These are phyloP conservation scores for Botrytis medusae DNA, from an alignment of 2,329 filamentous ascomycete genomes.

Conservation along the genomic window DNA sequence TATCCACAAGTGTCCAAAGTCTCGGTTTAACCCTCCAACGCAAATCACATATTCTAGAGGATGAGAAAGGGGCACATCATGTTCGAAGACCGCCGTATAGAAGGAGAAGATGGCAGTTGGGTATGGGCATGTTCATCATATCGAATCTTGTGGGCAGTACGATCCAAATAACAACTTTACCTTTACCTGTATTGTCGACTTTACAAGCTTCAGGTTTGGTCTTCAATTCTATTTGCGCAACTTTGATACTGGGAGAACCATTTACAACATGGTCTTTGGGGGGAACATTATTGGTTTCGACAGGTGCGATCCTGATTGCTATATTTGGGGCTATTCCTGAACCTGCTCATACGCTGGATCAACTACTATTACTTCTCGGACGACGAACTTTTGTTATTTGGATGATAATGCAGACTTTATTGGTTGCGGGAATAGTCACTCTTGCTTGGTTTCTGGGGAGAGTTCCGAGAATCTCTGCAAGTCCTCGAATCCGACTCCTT, in stretches of 20 bases:
- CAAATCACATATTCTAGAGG: constrained; percentile 97
- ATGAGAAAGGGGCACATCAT: constrained; percentile 80
- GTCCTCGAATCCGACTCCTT: constrained; percentile 68
- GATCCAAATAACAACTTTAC: constrained; percentile 95
- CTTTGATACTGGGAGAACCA: constrained; percentile 85
- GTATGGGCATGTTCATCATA: constrained; percentile 95
- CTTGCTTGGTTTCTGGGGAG: constrained; percentile 57
- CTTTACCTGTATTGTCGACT: constrained; percentile 89
- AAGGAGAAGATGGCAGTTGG: constrained; percentile 90
- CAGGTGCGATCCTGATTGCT: constrained; percentile 87
- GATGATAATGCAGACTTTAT: constrained; percentile 77
- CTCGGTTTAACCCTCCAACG: constrained; percentile 93
- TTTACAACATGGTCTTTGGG: constrained; percentile 93
- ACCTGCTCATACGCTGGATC: constrained; percentile 81
- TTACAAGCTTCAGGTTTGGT: constrained; percentile 94
- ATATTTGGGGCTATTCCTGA: constrained; percentile 92
- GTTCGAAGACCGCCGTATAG: constrained; percentile 82
- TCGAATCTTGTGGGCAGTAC: constrained; percentile 93
- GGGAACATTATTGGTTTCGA: constrained; percentile 84
- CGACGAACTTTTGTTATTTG: constrained; percentile 78
- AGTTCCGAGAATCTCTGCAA: constrained; percentile 55
- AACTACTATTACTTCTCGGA: constrained; percentile 74
- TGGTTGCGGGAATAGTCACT: constrained; percentile 69
- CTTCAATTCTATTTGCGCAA: constrained; percentile 98
- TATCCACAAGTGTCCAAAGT: constrained; percentile 94